Base-by-base conservation (phyloP, 768 basidiomycete species). In the Ramaria sp. region DNA sequence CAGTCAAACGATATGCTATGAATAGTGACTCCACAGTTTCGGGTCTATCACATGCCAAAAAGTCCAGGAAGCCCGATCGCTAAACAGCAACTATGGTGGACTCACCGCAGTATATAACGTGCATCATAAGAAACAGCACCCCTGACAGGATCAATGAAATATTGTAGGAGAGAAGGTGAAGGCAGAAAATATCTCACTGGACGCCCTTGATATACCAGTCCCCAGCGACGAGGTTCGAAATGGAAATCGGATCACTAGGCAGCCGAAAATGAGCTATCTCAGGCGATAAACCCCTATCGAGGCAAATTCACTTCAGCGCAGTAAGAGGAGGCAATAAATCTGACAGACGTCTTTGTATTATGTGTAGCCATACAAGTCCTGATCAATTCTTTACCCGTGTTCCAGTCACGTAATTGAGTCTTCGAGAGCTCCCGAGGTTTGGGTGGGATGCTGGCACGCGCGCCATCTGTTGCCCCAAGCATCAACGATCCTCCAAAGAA, bases 1-100 rank as follows among this genome's bases (percentile, higher is more conserved):
- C 91, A 2, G 94, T 95, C 3, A 92, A 72, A n/a, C 94, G 79
- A 67, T 76, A 96, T 0, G 91, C 93, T 42, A 92, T 71, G 74
- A 97, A 95, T 38, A 96, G 79, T 0, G 89, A 93, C 66, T 98
- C 94, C 24, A 93, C 78, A 1, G 94, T 98, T 71, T 98, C 94
- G 1, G 94, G 94, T 6, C 89, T 85, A 60, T 24, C 18, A 32
- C 32, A n/a, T 51, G 13, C 51, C 5, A 18, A 34, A 13, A 28
- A 55, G 12, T 47, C 20, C 25, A 48, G 48, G 24, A 41, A 38
- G 16, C n/a, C 18, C 38, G 28, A 25, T 37, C 20, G 27, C 5
- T 18, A 22, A 38, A 48, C 22, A 27, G 25, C 10, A 20, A 42
- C 39, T 10, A 28, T 28, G 42, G 43, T n/a, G 36, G 51, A 24